phyloP scores from a whole-genome alignment of 140 eudicot species.

The Senecio squalidus region DNA sequence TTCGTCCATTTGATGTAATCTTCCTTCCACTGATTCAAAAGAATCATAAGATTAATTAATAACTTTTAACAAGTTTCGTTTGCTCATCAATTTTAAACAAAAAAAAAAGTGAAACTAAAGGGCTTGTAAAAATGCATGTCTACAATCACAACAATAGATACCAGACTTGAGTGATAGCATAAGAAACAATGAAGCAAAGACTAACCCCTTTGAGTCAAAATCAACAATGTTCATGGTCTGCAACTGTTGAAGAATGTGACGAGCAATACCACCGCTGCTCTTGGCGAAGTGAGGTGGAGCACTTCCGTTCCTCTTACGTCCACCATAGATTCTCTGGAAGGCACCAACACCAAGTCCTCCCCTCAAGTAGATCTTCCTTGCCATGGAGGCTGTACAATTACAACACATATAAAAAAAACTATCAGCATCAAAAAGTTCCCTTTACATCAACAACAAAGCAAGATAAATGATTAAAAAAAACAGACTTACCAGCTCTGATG shows the following conservation, averaged over 20 bases:
- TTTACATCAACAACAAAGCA: neutral
- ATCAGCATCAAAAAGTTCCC: neutral
- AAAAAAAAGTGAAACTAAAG: neutral
- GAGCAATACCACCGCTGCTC: constrained; percentile 74
- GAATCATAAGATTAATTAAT: neutral
- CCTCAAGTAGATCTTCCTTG: constrained; percentile 70
- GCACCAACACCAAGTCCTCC: constrained; percentile 85
- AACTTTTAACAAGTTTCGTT: neutral
- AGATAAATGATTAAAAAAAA: neutral
- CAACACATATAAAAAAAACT: neutral
- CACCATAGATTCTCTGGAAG: constrained; percentile 70
- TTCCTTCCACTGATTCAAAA: constrained; percentile 51
- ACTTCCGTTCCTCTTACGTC: constrained; percentile 79
- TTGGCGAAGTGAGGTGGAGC: constrained; percentile 77
- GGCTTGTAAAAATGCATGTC: neutral
- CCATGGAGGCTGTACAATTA: constrained; percentile 63
- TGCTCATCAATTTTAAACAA: neutral
- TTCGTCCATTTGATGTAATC: constrained; percentile 65
- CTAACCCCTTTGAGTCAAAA: constrained; percentile 70
- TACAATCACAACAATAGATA: no score
- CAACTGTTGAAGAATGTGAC: constrained; percentile 71
- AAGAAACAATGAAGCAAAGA: neutral
- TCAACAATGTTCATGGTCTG: constrained; percentile 73
- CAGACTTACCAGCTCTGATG: constrained; percentile 61
- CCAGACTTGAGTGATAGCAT: no score